Conservation (phyloP, 2,329 filamentous ascomycete genomes). For the Colletotrichum caudatum region DNA sequence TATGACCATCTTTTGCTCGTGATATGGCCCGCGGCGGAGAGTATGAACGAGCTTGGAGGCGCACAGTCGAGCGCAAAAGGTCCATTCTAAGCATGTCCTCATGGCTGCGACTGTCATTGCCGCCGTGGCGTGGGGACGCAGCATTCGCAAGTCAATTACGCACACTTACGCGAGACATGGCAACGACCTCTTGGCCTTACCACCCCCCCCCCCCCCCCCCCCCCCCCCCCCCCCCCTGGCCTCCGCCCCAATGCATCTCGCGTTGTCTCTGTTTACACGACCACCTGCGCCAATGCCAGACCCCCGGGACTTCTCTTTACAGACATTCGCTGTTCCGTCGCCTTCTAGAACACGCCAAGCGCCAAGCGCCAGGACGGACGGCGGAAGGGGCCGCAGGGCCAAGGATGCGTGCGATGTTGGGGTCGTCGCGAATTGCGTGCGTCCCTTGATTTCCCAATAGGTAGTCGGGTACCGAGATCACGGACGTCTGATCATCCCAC, state of each 20-base stretch:
- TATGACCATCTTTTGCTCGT: not conserved
- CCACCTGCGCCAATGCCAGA: not conserved
- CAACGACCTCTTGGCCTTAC: not conserved
- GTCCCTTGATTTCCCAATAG: not conserved
- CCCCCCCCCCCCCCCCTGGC: too few species aligned
- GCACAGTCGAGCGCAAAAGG: not conserved
- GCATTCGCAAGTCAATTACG: not conserved
- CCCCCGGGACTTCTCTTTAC: too few species aligned
- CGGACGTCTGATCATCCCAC: not conserved
- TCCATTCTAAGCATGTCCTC: not conserved
- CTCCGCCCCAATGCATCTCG: not conserved
- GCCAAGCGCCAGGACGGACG: too few species aligned
- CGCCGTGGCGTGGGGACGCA: not conserved
- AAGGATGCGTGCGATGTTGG: not conserved
- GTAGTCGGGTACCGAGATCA: not conserved
- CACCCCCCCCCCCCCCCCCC: too few species aligned
- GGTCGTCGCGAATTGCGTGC: not conserved
- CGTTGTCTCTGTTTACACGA: not conserved
- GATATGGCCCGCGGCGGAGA: not conserved
- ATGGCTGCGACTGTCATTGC: not conserved
- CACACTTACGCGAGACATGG: not conserved
- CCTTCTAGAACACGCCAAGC: not conserved
- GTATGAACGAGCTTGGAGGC: not conserved
- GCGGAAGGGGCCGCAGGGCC: not conserved
- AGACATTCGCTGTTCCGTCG: not conserved